These are phyloP conservation scores for Anisodus tanguticus DNA, from an alignment of 257 asterid species.

Conservation along the genomic window DNA sequence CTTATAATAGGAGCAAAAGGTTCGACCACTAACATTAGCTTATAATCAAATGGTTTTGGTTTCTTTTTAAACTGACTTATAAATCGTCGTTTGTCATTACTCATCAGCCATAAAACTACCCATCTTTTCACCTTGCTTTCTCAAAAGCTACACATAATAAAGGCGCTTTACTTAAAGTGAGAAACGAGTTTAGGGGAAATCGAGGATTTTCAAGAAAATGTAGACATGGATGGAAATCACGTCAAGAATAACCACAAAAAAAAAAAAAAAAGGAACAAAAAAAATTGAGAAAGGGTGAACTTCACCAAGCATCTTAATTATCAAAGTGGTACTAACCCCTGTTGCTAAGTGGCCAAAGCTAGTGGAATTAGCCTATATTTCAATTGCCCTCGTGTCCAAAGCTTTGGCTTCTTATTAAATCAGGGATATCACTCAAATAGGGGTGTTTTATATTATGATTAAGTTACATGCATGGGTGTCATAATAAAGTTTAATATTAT, in stretches of 20 bases:
- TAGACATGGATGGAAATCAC: not conserved
- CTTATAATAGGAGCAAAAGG: not conserved
- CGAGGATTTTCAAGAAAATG: not conserved
- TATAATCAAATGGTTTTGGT: not conserved
- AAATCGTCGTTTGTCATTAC: not conserved
- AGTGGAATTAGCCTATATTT: not conserved
- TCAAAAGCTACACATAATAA: not conserved
- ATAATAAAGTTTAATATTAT: not conserved
- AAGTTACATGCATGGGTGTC: not conserved
- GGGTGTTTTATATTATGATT: not conserved
- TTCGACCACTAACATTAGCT: not conserved
- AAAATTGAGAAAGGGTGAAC: not conserved
- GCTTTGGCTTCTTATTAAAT: not conserved
- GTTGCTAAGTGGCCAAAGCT: not conserved
- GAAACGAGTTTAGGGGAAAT: not conserved
- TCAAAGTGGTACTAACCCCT: not conserved
- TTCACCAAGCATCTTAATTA: not conserved
- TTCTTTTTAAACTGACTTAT: not conserved
- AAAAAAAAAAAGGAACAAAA: not conserved
- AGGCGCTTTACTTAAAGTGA: not conserved
- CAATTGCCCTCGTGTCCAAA: not conserved
- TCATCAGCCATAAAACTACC: not conserved
- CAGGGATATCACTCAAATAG: too few species aligned
- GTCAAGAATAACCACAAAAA: not conserved
- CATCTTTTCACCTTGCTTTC: conserved; percentile 13